phyloP scores from a whole-genome alignment of 345 rosid genomes.

The Triadica sebifera region DNA sequence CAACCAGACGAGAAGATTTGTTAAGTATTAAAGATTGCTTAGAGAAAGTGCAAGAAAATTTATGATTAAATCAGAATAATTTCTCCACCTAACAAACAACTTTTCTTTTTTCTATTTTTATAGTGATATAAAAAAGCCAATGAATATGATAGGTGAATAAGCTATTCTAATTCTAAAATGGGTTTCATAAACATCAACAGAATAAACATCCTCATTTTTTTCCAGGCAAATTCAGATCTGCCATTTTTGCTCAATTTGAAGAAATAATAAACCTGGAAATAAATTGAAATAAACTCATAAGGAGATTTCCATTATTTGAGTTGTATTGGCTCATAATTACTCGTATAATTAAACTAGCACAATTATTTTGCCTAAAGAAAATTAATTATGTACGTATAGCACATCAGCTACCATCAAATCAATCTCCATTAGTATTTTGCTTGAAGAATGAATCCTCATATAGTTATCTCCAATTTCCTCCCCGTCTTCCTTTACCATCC shows the following conservation, averaged over 20 bases:
- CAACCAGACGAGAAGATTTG: too few species aligned
- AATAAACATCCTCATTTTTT: not conserved
- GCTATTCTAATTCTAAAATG: too few species aligned
- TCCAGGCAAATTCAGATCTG: not conserved
- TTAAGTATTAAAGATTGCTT: too few species aligned
- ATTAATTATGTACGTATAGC: constrained; percentile 8
- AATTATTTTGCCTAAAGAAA: not conserved
- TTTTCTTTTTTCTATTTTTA: too few species aligned
- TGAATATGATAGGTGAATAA: too few species aligned
- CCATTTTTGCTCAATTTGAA: not conserved
- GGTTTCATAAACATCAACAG: too few species aligned
- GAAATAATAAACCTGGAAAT: not conserved
- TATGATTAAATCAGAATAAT: too few species aligned
- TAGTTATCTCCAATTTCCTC: not conserved
- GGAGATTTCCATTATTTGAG: not conserved
- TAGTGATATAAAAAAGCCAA: too few species aligned
- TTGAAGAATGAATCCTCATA: constrained; percentile 6
- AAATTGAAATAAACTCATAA: not conserved
- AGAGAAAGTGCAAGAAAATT: too few species aligned
- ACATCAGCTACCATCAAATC: not conserved
- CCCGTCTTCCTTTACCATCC: constrained; percentile 40
- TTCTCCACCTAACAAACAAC: too few species aligned
- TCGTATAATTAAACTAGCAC: not conserved
- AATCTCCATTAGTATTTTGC: constrained; percentile 10
- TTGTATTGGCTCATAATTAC: not conserved